These are phyloP conservation scores for Ophiostoma novo-ulmi DNA, from an alignment of 2,329 filamentous ascomycete species.

Conservation along the genomic window DNA sequence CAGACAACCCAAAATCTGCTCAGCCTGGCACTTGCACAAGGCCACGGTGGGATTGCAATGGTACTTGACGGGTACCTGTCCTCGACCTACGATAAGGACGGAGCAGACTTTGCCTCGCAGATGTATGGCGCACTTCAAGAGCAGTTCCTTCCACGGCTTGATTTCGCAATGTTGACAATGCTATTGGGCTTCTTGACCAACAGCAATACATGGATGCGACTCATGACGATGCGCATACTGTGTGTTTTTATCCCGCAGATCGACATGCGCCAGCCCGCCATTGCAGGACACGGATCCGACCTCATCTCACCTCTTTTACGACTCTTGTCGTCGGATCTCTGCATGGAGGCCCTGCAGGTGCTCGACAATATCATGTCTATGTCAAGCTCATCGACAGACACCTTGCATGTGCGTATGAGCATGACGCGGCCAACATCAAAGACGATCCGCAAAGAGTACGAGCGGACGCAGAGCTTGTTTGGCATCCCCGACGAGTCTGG, in stretches of 20 bases:
- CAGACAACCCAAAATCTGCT: conserved; percentile 65
- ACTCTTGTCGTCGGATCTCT: conserved; percentile 86
- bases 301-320: conserved; percentile 88
- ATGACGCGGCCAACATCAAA: conserved; percentile 88
- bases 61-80: conserved; percentile 67
- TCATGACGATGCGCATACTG: conserved; percentile 87
- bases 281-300: conserved; percentile 86
- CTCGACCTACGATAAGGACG: conserved; percentile 55
- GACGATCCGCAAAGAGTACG: conserved; percentile 86
- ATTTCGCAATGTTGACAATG: conserved; percentile 82
- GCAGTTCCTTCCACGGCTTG: conserved; percentile 71
- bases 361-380: conserved; percentile 94
- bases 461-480: conserved; percentile 87
- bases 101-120: conserved; percentile 70
- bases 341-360: conserved; percentile 84
- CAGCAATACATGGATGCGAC: conserved; percentile 79
- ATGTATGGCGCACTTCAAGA: conserved; percentile 69
- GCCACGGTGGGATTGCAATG: conserved; percentile 60
- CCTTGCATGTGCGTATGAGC: conserved; percentile 93
- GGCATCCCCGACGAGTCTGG: conserved; percentile 93
- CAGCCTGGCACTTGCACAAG: conserved; percentile 66
- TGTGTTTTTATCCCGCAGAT: conserved; percentile 80
- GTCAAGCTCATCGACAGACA: conserved; percentile 85
- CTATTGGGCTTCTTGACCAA: conserved; percentile 90
- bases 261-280: conserved; percentile 86